Conservation (phyloP, 2,329 filamentous ascomycete species). For the Aspergillus quadrilineatus region DNA sequence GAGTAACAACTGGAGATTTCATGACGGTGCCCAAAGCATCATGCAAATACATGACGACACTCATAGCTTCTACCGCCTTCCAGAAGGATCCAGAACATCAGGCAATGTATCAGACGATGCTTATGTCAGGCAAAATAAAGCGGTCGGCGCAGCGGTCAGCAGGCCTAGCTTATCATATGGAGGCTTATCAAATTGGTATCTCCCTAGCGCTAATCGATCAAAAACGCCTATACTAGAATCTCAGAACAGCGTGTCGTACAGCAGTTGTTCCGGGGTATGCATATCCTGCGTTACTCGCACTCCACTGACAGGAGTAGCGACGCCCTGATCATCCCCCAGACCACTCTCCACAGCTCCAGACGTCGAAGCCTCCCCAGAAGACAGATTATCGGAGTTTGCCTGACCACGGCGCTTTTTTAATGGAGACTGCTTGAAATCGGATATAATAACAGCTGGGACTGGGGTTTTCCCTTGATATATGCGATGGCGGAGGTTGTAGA, state of each 20-base stretch:
- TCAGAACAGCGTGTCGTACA: conserved; percentile 4
- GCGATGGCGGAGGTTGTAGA: conserved; percentile 12
- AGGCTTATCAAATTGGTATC: conserved; percentile 10
- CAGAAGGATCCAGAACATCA: conserved; percentile 26
- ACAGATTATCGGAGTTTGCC: not conserved
- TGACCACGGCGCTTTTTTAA: not conserved
- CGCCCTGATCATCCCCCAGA: not conserved
- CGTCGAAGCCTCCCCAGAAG: not conserved
- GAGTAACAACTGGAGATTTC: conserved; percentile 12
- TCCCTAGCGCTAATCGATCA: conserved; percentile 5
- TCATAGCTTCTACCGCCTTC: conserved; percentile 36
- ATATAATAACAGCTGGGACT: conserved; percentile 4
- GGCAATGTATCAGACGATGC: not conserved
- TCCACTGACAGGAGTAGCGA: not conserved
- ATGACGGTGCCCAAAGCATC: conserved; percentile 22
- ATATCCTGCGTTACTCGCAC: not conserved
- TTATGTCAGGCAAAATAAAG: not conserved
- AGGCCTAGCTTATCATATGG: not conserved
- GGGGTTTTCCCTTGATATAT: conserved; percentile 14
- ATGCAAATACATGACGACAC: conserved; percentile 32
- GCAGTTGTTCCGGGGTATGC: conserved; percentile 1
- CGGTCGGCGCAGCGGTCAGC: not conserved
- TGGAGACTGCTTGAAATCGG: not conserved
- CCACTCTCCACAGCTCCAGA: not conserved
- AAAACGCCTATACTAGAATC: conserved; percentile 4